Evolutionary conservation across 108 stramenopile genomes (phyloP).

Genomic region (Conticribra guillardii): DNA sequence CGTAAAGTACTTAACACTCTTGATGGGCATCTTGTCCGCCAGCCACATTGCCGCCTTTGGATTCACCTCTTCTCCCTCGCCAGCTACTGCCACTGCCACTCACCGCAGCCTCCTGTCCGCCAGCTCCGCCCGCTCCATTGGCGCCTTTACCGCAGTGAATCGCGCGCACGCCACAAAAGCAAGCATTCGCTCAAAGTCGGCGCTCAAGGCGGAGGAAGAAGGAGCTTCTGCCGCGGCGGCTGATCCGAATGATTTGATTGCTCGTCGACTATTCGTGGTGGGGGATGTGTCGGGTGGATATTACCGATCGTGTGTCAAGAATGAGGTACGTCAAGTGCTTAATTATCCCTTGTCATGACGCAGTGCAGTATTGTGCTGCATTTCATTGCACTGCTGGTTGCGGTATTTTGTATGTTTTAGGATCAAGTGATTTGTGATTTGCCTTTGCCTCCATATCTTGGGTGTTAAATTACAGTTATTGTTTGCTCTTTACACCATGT

Average conservation of each 20-base stretch:
- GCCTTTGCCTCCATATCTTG: neutral
- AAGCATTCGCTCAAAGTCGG: neutral
- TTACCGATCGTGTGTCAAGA: slow-evolving; percentile 77
- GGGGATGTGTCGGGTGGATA: slow-evolving; percentile 88
- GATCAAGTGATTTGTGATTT: neutral
- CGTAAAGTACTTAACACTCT: neutral
- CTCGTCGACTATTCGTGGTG: slow-evolving; percentile 64
- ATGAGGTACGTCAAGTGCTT: too few relatives aligned
- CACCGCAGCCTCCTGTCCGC: neutral
- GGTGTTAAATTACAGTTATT: too few relatives aligned
- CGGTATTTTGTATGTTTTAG: too few relatives aligned
- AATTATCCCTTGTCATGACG: too few relatives aligned
- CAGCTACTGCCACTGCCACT: neutral
- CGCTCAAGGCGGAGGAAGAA: neutral
- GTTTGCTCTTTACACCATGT: too few relatives aligned
- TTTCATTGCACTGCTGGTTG: too few relatives aligned
- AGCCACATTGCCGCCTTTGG: neutral
- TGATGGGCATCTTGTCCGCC: neutral
- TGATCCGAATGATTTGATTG: slow-evolving; percentile 62
- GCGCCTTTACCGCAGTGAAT: neutral
- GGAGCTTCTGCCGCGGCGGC: neutral
- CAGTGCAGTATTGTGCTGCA: too few relatives aligned
- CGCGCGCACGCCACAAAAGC: neutral
- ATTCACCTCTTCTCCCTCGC: neutral
- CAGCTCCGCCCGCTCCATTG: neutral